Conservation (phyloP, 2,329 filamentous ascomycete genomes). For the Colletotrichum noveboracense region DNA sequence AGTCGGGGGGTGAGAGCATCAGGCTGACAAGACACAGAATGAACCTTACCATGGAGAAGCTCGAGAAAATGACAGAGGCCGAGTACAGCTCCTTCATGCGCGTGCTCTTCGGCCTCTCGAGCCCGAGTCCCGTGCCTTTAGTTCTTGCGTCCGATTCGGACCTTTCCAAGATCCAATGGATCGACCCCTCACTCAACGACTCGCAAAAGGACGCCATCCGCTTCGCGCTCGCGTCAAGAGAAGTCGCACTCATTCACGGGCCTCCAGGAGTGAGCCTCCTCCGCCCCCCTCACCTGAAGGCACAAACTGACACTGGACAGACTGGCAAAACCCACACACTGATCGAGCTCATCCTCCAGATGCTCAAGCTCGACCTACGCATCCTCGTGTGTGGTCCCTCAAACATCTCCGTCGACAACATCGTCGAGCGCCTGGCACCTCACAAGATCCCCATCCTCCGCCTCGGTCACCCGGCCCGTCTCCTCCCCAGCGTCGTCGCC, state of each 20-base stretch:
- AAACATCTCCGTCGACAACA: slow-evolving; percentile 98
- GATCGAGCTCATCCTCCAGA: slow-evolving; percentile 92
- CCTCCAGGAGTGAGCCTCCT: slow-evolving; percentile 73
- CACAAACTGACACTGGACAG: slow-evolving; percentile 35
- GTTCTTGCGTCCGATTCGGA: slow-evolving; percentile 46
- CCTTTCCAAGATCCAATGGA: slow-evolving; percentile 58
- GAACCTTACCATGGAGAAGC: slow-evolving; percentile 65
- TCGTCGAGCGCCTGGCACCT: slow-evolving; percentile 87
- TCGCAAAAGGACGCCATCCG: slow-evolving; percentile 72
- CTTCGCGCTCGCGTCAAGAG: slow-evolving; percentile 83
- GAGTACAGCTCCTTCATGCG: slow-evolving; percentile 66
- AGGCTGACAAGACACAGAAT: slow-evolving; percentile 47
- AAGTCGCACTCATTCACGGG: slow-evolving; percentile 91
- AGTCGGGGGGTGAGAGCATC: neutral
- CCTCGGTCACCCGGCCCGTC: slow-evolving; percentile 88
- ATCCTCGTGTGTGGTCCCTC: slow-evolving; percentile 95
- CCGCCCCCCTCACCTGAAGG: neutral
- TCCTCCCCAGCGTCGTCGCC: slow-evolving; percentile 85
- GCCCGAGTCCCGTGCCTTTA: slow-evolving; percentile 51
- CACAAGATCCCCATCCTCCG: slow-evolving; percentile 88
- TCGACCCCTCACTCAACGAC: slow-evolving; percentile 67
- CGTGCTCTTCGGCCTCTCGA: slow-evolving; percentile 66
- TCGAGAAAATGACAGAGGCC: slow-evolving; percentile 61
- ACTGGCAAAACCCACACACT: slow-evolving; percentile 97
- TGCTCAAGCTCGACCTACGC: slow-evolving; percentile 74